phyloP scores from a whole-genome alignment of 345 rosid genomes.

The Trapa bicornis region DNA sequence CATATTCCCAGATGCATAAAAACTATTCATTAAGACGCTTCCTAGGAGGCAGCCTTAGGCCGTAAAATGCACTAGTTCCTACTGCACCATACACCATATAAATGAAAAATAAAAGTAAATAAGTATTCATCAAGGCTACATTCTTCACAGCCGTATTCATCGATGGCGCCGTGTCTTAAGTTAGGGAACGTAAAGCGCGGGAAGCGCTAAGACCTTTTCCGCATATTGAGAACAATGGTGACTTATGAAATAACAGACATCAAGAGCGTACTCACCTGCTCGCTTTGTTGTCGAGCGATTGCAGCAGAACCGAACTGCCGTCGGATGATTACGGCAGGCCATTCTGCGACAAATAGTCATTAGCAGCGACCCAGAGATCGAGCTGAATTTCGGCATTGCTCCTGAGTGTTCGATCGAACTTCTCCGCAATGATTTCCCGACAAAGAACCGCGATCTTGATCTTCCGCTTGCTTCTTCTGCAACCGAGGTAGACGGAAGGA shows the following conservation, averaged over 20 bases:
- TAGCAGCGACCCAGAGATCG: background rate
- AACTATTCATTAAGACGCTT: no score
- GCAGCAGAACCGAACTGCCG: slow-evolving; percentile 3
- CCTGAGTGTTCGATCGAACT: background rate
- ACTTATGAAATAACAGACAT: background rate
- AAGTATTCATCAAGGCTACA: background rate
- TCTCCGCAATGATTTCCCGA: background rate
- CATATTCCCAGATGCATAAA: no score
- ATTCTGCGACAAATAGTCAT: slow-evolving; percentile 2
- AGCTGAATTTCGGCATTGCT: slow-evolving; percentile 4
- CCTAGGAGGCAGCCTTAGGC: no score
- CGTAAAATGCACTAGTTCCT: no score
- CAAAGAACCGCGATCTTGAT: background rate
- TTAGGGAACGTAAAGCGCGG: background rate
- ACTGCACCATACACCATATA: no score
- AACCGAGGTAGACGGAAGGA: background rate
- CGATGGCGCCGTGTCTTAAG: background rate
- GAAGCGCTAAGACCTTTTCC: background rate
- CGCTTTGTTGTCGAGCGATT: background rate
- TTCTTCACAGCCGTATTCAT: background rate
- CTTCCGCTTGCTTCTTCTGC: background rate
- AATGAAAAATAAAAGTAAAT: no score
- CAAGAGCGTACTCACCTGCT: slow-evolving; percentile 1
- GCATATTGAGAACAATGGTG: background rate
- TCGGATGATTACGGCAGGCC: background rate